Conservation (phyloP, 2,329 filamentous ascomycete species). For the Calonectria ilicicola region DNA sequence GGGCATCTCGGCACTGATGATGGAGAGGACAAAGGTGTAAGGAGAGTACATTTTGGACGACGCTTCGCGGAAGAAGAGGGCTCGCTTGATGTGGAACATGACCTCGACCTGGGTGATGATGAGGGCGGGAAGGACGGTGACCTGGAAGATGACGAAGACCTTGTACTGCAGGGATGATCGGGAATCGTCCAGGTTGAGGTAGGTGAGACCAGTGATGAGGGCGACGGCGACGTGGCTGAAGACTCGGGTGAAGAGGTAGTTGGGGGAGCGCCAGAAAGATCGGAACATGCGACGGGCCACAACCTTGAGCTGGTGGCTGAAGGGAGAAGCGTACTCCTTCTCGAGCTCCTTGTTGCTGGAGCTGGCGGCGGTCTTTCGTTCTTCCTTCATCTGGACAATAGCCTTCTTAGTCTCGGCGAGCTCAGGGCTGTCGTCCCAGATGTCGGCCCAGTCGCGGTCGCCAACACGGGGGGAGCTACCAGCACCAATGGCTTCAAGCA, state of each 20-base stretch:
- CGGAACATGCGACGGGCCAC: slow-evolving; percentile 81
- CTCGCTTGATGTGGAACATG: slow-evolving; percentile 83
- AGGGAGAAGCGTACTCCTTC: slow-evolving; percentile 85
- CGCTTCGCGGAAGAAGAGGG: slow-evolving; percentile 88
- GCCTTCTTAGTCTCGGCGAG: slow-evolving; percentile 73
- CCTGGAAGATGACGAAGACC: slow-evolving; percentile 91
- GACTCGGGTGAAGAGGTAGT: slow-evolving; percentile 89
- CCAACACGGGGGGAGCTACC: slow-evolving; percentile 79
- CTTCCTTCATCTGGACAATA: slow-evolving; percentile 74
- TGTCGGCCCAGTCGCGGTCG: slow-evolving; percentile 81
- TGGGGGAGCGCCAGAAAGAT: slow-evolving; percentile 86
- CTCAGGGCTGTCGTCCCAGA: slow-evolving; percentile 82
- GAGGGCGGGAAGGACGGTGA: slow-evolving; percentile 84
- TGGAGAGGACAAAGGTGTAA: slow-evolving; percentile 80
- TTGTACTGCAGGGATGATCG: slow-evolving; percentile 84
- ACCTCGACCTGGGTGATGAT: slow-evolving; percentile 85
- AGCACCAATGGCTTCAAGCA: slow-evolving; percentile 87
- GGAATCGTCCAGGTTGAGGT: slow-evolving; percentile 81
- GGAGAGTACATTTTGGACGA: slow-evolving; percentile 88
- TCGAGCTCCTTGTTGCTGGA: slow-evolving; percentile 64
- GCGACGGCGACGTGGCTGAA: slow-evolving; percentile 88
- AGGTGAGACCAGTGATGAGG: slow-evolving; percentile 82
- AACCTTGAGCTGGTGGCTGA: slow-evolving; percentile 81
- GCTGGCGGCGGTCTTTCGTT: slow-evolving; percentile 58
- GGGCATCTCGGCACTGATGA: slow-evolving; percentile 87